Evolutionary conservation across 2,329 filamentous ascomycete genomes (phyloP), one percentile per base, ranked within the genome.

Genomic region (Fusarium phyllophilum): DNA sequence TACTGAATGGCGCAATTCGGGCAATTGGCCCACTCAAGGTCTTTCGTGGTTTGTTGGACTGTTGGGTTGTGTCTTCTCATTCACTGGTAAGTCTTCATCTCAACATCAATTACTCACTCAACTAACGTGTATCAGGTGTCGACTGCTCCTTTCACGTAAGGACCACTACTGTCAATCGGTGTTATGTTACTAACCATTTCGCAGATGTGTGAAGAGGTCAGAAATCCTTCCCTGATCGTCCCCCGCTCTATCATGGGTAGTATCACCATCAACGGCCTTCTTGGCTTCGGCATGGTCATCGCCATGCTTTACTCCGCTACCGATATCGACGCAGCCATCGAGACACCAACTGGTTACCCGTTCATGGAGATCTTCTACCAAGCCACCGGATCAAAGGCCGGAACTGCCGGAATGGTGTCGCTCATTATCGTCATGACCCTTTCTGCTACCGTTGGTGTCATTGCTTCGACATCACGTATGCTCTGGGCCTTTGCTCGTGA

Each of bases 121-220:
- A 9, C 58, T 75, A 56, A 75, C 33, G 20, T 2, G 4, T 1
- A 17, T 24, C n/a, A 75, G 73, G 73, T 26, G 75, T 77, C 13
- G 75, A 77, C 54, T 77, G 66, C 33, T 77, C 75, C 24, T 77
- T 77, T 36, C 75, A 77, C 20, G 75, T 77, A 57, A 74, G 70
- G 2, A 8, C 5, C 0, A 2, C 5, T 2, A 1, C 2, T 12
- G 1, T 12, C 1, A n/a, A 20, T 18, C 0, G 8, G 3, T 5
- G 9, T 0, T 20, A 34, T 44, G 8, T 52, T 38, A 29, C 74
- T 66, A 5, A 29, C 13, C 6, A 31, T 4, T 1, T 4, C 10
- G 3, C 12, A 77, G 75, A 77, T 77, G 75, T 75, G 75, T 4
- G 75, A 77, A 34, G 75, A 77, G 34, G 75, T 78, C 14, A 26